Percentiles rank a stretch among this genome's conserved stretches.
phyloP scores from a whole-genome alignment of 2,329 filamentous ascomycete species.

The Thelonectria discophora region DNA sequence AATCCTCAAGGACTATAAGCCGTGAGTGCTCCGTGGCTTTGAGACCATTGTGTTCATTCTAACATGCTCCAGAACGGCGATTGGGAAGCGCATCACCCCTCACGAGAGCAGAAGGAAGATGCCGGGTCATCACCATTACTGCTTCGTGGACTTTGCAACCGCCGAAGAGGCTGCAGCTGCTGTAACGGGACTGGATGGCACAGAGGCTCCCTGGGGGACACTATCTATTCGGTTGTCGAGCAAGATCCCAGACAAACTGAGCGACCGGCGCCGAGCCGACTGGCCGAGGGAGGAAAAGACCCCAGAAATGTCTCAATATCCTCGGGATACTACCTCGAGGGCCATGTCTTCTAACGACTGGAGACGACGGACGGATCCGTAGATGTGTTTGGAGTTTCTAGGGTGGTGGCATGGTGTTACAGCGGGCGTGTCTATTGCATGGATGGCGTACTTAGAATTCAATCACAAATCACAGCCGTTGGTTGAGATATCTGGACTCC shows the following conservation, averaged over 20 bases:
- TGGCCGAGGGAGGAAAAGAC: not conserved
- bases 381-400: not conserved
- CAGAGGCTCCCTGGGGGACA: not conserved
- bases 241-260: not conserved
- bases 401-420: not conserved
- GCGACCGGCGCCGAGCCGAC: not conserved
- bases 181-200: conserved; percentile 45
- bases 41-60: not conserved
- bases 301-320: not conserved
- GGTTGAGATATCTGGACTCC: too few species aligned
- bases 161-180: conserved; percentile 63
- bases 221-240: not conserved
- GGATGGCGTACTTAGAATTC: too few species aligned
- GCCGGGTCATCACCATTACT: conserved; percentile 67
- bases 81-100: conserved; percentile 65
- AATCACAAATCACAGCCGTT: too few species aligned
- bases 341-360: not conserved
- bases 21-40: conserved; percentile 20
- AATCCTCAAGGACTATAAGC: conserved; percentile 57
- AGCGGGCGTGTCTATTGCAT: too few species aligned
- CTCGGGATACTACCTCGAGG: not conserved
- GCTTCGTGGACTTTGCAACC: conserved; percentile 70
- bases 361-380: not conserved
- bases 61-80: conserved; percentile 25
- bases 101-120: conserved; percentile 62